Evolutionary conservation across 768 basidiomycete genomes (phyloP).

Genomic region (Collybia sp.): DNA sequence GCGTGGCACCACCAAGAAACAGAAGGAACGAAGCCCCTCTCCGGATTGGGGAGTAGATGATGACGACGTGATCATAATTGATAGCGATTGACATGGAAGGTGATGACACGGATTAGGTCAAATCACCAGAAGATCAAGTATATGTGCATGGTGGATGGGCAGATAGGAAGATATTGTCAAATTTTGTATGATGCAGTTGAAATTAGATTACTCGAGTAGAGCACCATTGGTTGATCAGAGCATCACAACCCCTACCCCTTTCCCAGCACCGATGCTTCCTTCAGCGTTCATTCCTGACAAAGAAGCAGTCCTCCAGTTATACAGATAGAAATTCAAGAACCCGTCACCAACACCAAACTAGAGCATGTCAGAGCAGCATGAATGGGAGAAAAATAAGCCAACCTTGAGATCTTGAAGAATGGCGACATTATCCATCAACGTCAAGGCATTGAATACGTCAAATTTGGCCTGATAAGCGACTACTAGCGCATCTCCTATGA

Average conservation of each 20-base stretch:
- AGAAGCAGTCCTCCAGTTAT: conserved; percentile 88
- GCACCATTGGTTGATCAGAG: conserved; percentile 35
- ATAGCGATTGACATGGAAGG: conserved; percentile 56
- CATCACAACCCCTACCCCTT: conserved; percentile 93
- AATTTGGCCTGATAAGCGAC: conserved; percentile 83
- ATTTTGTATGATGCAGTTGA: too few species aligned
- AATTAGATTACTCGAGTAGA: too few species aligned
- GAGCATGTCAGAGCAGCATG: conserved; percentile 5
- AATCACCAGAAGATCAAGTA: too few species aligned
- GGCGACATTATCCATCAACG: conserved; percentile 87
- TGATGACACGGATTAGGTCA: background rate
- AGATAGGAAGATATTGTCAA: too few species aligned
- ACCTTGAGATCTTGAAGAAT: conserved; percentile 86
- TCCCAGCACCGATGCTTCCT: conserved; percentile 55
- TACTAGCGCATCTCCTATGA: conserved; percentile 78
- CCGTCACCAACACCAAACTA: conserved; percentile 95
- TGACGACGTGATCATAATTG: conserved; percentile 79
- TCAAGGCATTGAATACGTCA: conserved; percentile 95
- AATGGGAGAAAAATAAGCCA: conserved; percentile 10
- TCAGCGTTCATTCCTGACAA: conserved; percentile 65
- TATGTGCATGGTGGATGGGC: too few species aligned
- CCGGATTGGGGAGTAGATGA: conserved; percentile 85
- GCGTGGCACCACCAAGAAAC: conserved; percentile 29
- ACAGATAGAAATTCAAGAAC: conserved; percentile 85
- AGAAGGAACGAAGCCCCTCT: conserved; percentile 56